These are phyloP conservation scores for Spirogloea muscicola DNA, from an alignment of 139 green algal genomes.

Conservation along the genomic window DNA sequence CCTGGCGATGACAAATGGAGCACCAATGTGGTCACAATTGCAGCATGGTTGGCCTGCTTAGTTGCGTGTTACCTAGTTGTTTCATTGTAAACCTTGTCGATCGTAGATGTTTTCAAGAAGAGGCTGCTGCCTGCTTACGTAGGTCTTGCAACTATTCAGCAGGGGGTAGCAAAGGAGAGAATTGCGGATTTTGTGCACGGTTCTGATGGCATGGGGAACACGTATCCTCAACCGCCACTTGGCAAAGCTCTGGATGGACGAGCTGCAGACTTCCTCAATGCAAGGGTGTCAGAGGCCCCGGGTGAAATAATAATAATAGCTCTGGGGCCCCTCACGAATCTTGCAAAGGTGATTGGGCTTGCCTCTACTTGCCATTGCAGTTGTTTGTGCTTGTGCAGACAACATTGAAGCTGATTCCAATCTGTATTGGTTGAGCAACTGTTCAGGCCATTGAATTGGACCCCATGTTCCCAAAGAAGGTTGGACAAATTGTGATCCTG, in stretches of 20 bases:
- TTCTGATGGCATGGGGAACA: constrained; percentile 81
- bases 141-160: background rate
- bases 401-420: too few relatives aligned
- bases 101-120: background rate
- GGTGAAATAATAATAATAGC: constrained; percentile 67
- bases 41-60: background rate
- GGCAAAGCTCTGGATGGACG: constrained; percentile 23
- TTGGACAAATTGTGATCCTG: constrained; percentile 61
- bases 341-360: constrained; percentile 63
- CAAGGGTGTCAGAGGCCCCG: constrained; percentile 41
- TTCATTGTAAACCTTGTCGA: background rate
- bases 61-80: background rate
- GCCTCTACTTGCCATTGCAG: too few relatives aligned
- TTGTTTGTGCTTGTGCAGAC: too few relatives aligned
- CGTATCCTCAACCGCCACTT: constrained; percentile 34
- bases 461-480: constrained; percentile 53
- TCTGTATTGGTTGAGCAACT: too few relatives aligned
- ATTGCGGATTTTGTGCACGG: constrained; percentile 90
- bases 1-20: background rate
- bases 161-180: constrained; percentile 59
- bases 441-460: constrained; percentile 65
- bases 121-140: background rate
- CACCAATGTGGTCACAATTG: background rate
- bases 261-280: constrained; percentile 75
- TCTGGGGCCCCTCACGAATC: constrained; percentile 78